Evolutionary conservation across 2,329 filamentous ascomycete species (phyloP).

Genomic region (Fusarium phyllophilum): DNA sequence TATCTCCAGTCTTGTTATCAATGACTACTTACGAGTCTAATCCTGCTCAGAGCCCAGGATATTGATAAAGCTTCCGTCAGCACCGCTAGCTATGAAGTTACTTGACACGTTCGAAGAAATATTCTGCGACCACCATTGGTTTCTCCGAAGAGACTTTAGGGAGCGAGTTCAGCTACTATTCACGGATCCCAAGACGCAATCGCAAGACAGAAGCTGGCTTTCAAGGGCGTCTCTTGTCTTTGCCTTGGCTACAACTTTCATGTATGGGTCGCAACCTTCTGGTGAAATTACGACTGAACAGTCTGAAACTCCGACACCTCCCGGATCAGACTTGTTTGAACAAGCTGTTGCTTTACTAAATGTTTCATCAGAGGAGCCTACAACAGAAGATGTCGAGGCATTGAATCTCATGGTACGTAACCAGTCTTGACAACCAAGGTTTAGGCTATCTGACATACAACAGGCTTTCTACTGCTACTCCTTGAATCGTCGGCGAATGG

Average conservation of each 20-base stretch:
- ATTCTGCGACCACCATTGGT: background rate
- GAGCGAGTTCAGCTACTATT: background rate
- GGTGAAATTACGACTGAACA: background rate
- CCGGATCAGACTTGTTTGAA: background rate
- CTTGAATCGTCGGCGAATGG: background rate
- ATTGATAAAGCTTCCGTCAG: background rate
- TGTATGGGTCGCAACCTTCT: background rate
- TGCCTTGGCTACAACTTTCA: background rate
- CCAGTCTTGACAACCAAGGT: no score
- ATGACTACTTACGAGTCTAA: background rate
- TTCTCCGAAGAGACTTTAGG: background rate
- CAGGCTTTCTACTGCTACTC: background rate
- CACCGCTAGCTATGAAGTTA: background rate
- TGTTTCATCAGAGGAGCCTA: background rate
- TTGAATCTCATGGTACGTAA: background rate
- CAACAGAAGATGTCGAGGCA: background rate
- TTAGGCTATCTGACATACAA: background rate
- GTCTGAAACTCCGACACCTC: background rate
- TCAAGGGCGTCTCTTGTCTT: background rate
- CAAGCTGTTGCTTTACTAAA: background rate
- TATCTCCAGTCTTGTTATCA: no score
- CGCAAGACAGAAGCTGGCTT: background rate
- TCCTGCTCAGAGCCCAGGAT: background rate
- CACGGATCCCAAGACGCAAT: background rate
- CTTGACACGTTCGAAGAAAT: background rate